These are phyloP conservation scores for Tolypocladium capitatum DNA, from an alignment of 2,329 filamentous ascomycete species.

Conservation along the genomic window DNA sequence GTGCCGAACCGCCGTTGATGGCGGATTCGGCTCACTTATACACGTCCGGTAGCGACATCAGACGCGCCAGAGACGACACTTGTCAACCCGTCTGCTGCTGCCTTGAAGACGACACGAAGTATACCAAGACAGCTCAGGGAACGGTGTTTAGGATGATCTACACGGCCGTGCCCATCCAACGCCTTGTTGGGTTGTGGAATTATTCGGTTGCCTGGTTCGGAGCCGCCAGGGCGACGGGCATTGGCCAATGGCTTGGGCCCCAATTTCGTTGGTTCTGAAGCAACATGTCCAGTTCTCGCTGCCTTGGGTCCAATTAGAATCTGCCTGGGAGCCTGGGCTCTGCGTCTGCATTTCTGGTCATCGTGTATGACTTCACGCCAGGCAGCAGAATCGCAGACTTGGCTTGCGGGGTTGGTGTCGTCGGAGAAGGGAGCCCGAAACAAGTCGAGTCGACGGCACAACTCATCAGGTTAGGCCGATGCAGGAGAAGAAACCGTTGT, in stretches of 20 bases:
- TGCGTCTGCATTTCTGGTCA: neutral
- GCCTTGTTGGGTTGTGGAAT: neutral
- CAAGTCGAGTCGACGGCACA: too few relatives aligned
- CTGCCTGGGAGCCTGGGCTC: neutral
- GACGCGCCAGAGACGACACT: neutral
- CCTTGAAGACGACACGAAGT: neutral
- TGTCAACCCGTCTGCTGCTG: too few relatives aligned
- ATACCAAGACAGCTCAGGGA: too few relatives aligned
- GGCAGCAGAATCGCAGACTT: neutral
- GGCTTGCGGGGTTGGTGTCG: too few relatives aligned
- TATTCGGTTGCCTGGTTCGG: neutral
- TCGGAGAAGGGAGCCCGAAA: too few relatives aligned
- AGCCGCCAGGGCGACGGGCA: neutral
- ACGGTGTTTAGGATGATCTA: too few relatives aligned
- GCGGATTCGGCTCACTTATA: neutral
- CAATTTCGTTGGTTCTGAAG: neutral
- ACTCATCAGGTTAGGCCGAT: too few relatives aligned
- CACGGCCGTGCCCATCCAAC: neutral
- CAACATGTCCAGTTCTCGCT: neutral
- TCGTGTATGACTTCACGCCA: neutral
- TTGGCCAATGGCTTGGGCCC: neutral
- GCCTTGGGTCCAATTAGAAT: neutral
- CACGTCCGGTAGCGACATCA: neutral
- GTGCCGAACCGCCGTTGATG: neutral
- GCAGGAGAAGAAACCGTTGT: too few relatives aligned